Conservation (phyloP, 305 asterid genomes). For the Solanum hybrid region DNA sequence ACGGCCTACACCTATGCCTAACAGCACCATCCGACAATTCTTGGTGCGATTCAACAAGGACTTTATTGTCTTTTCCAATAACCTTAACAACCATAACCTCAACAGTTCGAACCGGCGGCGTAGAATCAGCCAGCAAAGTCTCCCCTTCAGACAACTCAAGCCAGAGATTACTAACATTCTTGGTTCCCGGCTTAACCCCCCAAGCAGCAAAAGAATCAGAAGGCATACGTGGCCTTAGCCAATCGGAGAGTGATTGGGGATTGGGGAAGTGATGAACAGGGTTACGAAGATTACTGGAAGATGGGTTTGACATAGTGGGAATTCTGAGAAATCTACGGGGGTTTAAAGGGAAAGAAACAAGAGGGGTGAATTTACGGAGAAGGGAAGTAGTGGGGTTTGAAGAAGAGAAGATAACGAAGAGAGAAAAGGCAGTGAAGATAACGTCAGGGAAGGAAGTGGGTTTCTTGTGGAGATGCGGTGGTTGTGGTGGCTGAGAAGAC, state of each 20-base stretch:
- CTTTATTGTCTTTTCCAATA: conserved; percentile 33
- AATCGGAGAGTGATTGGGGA: conserved; percentile 84
- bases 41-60: conserved; percentile 85
- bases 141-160: conserved; percentile 86
- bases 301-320: conserved; percentile 53
- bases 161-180: conserved; percentile 76
- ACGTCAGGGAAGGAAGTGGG: conserved; percentile 58
- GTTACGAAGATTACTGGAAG: conserved; percentile 14
- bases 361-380: conserved; percentile 8
- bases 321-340: conserved; percentile 37
- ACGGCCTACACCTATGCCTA: conserved; percentile 53
- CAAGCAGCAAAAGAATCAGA: conserved; percentile 73
- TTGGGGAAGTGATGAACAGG: conserved; percentile 45
- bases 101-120: conserved; percentile 67
- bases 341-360: conserved; percentile 33
- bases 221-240: conserved; percentile 70
- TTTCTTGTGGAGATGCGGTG: conserved; percentile 29
- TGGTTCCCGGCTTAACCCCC: conserved; percentile 92
- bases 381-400: conserved; percentile 34
- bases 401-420: conserved; percentile 54
- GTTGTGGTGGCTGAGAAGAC: conserved; percentile 18
- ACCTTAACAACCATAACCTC: conserved; percentile 69
- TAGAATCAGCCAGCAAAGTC: conserved; percentile 51
- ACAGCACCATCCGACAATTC: conserved; percentile 68
- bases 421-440: conserved; percentile 64